Evolutionary conservation across 306 rosid genomes (phyloP), one percentile per base, ranked within the genome.

Genomic region (Vigna hirtella): DNA sequence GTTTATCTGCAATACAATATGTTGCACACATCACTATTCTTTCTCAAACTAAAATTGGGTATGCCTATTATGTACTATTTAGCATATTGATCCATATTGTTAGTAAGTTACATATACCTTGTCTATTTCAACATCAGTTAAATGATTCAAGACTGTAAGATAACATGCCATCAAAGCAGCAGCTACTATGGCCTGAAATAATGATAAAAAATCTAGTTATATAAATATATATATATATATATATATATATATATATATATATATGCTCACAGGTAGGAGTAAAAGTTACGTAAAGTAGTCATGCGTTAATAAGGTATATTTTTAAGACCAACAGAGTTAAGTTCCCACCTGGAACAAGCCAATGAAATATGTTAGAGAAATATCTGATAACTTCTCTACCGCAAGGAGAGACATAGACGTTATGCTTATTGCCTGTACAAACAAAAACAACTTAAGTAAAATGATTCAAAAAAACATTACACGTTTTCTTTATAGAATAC

Each of bases 91-190:
- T n/a, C 9, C 20, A 18, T 18, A 7, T 3, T 8, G 18, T 30
- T 7, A 7, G 7, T 40, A 40, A 67, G 71, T 56, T 34, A 11
- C 67, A 30, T 30, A 30, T 71, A 87, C 97, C 95, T 90, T 92
- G 83, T 92, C 97, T 76, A 92, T 92, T 49, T 90, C 91, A 32
- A 92, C 62, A 81, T 92, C 95, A 71, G 84, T 81, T 78, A 92
- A 69, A 63, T 92, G 95, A 85, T 92, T 91, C 66, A 91, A 83
- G 64, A 94, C 97, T 16, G 81, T 91, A 59, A 87, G 77, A 81
- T 92, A 92, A 66, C 90, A 81, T 57, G 85, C 84, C 97, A 92
- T 90, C 6, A 79, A 88, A 73, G 87, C 85, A 47, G 91, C 89
- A 77, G 90, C 88, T 74, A 70, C 73, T 28, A 88, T 80, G 62